A percentile compares a stretch with the other conserved stretches of the same genome.
phyloP scores from a whole-genome alignment of 306 rosid genomes.

The Malus fusca region DNA sequence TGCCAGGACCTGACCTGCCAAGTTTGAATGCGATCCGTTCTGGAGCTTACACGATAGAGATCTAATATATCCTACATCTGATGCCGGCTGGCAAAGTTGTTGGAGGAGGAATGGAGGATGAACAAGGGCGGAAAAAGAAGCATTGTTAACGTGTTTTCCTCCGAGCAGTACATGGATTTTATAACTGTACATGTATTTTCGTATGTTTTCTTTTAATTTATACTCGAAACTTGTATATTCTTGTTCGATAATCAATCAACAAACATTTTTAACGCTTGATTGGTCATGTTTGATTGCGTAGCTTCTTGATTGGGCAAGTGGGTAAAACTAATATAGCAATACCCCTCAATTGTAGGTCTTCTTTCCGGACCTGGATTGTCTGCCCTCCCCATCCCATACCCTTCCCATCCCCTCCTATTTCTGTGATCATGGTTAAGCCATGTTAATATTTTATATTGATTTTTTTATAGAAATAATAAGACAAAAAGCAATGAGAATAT shows the following conservation, averaged over 20 bases:
- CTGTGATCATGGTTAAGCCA: too few relatives aligned
- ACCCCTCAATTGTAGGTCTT: too few relatives aligned
- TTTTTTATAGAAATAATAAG: too few relatives aligned
- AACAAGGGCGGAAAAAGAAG: neutral
- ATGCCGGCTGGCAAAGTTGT: neutral
- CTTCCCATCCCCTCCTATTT: too few relatives aligned
- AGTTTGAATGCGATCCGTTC: conserved; percentile 15
- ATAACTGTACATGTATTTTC: neutral
- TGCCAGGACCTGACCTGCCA: conserved; percentile 56
- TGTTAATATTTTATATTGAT: too few relatives aligned
- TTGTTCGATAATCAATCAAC: neutral
- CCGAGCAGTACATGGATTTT: neutral
- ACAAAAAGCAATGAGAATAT: too few relatives aligned
- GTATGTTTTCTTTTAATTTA: neutral
- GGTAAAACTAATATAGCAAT: too few relatives aligned
- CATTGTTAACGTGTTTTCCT: neutral
- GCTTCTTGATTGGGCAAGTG: too few relatives aligned
- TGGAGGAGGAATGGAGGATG: neutral
- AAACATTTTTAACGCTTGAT: too few relatives aligned
- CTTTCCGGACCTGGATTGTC: too few relatives aligned
- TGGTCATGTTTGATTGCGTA: too few relatives aligned
- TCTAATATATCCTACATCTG: neutral
- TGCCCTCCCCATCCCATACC: too few relatives aligned
- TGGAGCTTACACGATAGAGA: neutral
- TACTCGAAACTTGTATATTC: neutral